These are phyloP conservation scores for Phytophthora citricola DNA, from an alignment of 352 stramenopile genomes.

Conservation along the genomic window DNA sequence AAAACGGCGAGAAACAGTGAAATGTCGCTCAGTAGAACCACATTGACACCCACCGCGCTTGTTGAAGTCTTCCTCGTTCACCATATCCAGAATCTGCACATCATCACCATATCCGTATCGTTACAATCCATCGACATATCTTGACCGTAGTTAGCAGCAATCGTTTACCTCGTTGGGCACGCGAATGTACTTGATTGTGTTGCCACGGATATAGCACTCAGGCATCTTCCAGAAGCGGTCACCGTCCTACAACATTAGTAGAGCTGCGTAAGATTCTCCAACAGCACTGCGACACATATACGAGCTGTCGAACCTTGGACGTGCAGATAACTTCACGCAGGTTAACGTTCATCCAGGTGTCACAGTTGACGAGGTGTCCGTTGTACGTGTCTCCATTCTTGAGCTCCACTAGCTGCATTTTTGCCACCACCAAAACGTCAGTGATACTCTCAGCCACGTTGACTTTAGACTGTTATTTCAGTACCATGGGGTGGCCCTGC, in stretches of 20 bases:
- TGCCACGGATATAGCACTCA: slow-evolving; percentile 98
- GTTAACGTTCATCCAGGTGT: slow-evolving; percentile 99
- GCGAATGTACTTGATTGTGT: slow-evolving; percentile 99
- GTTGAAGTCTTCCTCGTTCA: slow-evolving; percentile 93
- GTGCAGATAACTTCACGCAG: slow-evolving; percentile 99
- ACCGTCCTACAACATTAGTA: slow-evolving; percentile 80
- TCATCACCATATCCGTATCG: neutral
- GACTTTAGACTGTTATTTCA: neutral
- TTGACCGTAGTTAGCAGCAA: neutral
- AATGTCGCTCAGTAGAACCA: slow-evolving; percentile 6
- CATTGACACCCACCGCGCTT: slow-evolving; percentile 61
- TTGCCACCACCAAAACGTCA: neutral
- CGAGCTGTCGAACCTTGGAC: slow-evolving; percentile 73
- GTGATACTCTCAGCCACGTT: neutral
- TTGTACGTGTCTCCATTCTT: slow-evolving; percentile 99
- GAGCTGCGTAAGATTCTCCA: neutral
- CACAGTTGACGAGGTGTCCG: slow-evolving; percentile 96
- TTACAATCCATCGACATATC: slow-evolving; percentile 6
- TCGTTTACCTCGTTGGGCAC: slow-evolving; percentile 93
- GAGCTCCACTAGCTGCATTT: slow-evolving; percentile 95
- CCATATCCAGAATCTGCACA: slow-evolving; percentile 92
- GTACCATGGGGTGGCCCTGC: slow-evolving; percentile 94
- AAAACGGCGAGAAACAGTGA: slow-evolving; percentile 10
- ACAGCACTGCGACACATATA: neutral
- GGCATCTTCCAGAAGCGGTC: slow-evolving; percentile 98